phyloP scores from a whole-genome alignment of 306 rosid genomes.

The Casuarina equisetifolia region DNA sequence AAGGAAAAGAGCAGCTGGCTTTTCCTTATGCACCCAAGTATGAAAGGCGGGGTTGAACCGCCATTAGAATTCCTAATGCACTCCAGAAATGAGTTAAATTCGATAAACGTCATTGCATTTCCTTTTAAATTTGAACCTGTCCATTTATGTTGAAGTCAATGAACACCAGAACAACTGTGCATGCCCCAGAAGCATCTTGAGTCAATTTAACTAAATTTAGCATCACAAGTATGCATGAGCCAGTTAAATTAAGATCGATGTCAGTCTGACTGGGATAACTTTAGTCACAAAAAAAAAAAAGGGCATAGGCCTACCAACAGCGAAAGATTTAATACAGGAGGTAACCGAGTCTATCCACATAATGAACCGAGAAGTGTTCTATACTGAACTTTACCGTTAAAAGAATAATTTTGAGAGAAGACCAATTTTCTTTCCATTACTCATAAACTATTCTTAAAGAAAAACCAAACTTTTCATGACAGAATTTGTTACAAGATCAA shows the following conservation, averaged over 20 bases:
- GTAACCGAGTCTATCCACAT: background rate
- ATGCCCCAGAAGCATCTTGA: background rate
- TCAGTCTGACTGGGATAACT: background rate
- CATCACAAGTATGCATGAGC: background rate
- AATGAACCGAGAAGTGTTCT: background rate
- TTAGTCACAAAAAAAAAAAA: background rate
- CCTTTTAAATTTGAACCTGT: background rate
- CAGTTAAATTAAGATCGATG: background rate
- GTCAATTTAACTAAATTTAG: background rate
- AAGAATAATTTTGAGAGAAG: background rate
- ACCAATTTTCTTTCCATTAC: background rate
- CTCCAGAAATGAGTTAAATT: background rate
- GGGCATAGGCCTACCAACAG: background rate
- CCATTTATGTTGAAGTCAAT: background rate
- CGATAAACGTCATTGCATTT: background rate
- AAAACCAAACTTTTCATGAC: background rate
- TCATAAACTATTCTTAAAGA: background rate
- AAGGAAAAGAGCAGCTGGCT: background rate
- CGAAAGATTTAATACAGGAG: background rate
- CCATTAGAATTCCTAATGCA: background rate
- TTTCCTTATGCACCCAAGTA: background rate
- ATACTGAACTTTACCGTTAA: background rate
- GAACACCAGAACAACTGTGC: background rate
- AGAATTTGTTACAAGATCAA: background rate
- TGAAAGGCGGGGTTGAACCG: background rate